Evolutionary conservation across 805 yeast species (phyloP).

Genomic region (Yamadazyma olivae): DNA sequence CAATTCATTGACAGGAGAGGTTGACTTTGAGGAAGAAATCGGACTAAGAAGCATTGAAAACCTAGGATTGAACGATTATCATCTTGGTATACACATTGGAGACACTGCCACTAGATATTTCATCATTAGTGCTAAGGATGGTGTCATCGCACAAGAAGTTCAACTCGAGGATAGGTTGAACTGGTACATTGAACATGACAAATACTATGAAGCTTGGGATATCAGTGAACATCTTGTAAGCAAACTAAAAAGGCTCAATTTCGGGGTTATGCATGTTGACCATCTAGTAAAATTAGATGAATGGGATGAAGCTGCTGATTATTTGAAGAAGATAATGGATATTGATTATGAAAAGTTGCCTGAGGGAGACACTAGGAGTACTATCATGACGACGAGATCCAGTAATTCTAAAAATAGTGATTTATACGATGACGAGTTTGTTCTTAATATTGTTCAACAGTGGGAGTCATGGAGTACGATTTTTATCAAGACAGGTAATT

Average conservation of each 20-base stretch:
- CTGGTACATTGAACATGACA: slow-evolving; percentile 62
- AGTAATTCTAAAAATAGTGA: slow-evolving; percentile 14
- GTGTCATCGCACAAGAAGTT: slow-evolving; percentile 70
- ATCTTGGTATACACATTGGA: slow-evolving; percentile 53
- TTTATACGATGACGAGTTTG: slow-evolving; percentile 14
- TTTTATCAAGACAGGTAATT: slow-evolving; percentile 48
- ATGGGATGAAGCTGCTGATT: slow-evolving; percentile 57
- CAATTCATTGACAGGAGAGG: slow-evolving; percentile 64
- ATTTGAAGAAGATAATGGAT: slow-evolving; percentile 31
- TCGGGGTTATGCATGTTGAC: slow-evolving; percentile 60
- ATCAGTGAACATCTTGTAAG: slow-evolving; percentile 59
- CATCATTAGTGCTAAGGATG: slow-evolving; percentile 78
- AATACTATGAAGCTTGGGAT: slow-evolving; percentile 72
- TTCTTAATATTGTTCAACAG: slow-evolving; percentile 27
- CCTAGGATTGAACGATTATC: slow-evolving; percentile 79
- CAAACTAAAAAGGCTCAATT: slow-evolving; percentile 47
- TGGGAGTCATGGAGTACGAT: slow-evolving; percentile 68
- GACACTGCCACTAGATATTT: slow-evolving; percentile 46
- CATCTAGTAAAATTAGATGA: slow-evolving; percentile 36
- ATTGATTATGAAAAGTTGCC: slow-evolving; percentile 20
- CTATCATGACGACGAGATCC: slow-evolving; percentile 20
- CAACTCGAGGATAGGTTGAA: slow-evolving; percentile 63
- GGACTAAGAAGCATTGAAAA: slow-evolving; percentile 54
- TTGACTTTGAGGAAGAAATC: slow-evolving; percentile 75
- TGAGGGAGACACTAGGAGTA: slow-evolving; percentile 30